Evolutionary conservation across 75 land plant species (phyloP).

Genomic region (Cryptomeria japonica): DNA sequence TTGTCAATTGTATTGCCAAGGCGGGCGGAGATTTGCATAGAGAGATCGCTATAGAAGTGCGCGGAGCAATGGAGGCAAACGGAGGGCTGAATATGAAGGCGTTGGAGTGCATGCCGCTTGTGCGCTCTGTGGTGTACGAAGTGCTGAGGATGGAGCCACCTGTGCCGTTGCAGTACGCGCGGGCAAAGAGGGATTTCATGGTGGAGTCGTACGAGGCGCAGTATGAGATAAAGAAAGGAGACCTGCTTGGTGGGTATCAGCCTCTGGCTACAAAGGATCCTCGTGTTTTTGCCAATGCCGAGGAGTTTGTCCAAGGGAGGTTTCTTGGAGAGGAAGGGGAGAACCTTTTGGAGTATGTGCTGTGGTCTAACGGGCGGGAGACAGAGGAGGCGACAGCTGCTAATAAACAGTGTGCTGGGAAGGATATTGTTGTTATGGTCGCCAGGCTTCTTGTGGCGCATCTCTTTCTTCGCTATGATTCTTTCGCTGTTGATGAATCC

Average conservation of each 20-base stretch:
- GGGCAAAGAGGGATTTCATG: constrained; percentile 23
- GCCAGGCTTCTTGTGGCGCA: constrained; percentile 1
- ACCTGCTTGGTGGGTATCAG: too few relatives aligned
- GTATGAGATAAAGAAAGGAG: too few relatives aligned
- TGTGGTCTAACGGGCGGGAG: constrained; percentile 10
- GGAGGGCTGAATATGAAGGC: constrained; percentile 22
- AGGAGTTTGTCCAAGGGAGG: neutral
- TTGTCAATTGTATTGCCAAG: constrained; percentile 11
- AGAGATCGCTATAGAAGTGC: constrained; percentile 14
- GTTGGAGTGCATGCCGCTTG: constrained; percentile 23
- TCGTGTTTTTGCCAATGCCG: too few relatives aligned
- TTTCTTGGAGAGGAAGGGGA: constrained; percentile 12
- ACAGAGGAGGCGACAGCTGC: neutral
- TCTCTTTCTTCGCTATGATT: constrained; percentile 7
- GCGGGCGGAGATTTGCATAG: neutral
- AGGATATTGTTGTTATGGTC: neutral
- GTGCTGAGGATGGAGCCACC: constrained; percentile 26
- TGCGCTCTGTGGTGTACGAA: constrained; percentile 24
- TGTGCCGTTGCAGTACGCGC: constrained; percentile 25
- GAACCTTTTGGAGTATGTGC: neutral
- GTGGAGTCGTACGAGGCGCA: constrained; percentile 16
- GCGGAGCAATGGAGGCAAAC: constrained; percentile 7
- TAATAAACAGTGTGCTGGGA: constrained; percentile 8
- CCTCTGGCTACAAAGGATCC: too few relatives aligned
- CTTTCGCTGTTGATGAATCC: neutral